phyloP scores from a whole-genome alignment of 2,329 filamentous ascomycete genomes.

The Colletotrichum graminicola region DNA sequence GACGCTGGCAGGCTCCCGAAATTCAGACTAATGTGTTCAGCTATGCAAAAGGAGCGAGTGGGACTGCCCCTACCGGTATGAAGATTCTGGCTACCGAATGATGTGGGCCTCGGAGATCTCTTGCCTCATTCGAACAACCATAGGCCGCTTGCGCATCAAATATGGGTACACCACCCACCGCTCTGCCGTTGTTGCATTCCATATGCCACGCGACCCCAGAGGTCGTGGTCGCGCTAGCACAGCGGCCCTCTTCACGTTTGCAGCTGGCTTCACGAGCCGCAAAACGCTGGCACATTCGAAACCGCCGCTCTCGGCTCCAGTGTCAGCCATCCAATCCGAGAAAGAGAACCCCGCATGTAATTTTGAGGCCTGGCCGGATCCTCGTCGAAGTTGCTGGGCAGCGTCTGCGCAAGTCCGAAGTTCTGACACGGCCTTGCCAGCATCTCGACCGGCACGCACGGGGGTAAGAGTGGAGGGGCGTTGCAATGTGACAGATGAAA shows the following conservation, averaged over 20 bases:
- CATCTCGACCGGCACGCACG: not conserved
- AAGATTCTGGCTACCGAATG: not conserved
- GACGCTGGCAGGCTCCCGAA: not conserved
- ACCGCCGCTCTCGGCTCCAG: slow-evolving; percentile 30
- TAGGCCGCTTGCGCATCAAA: slow-evolving; percentile 2
- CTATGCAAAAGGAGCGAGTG: not conserved
- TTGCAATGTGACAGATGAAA: slow-evolving; percentile 31
- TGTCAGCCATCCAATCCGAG: slow-evolving; percentile 31
- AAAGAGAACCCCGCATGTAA: slow-evolving; percentile 35
- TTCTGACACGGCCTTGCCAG: slow-evolving; percentile 25
- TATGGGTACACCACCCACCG: slow-evolving; percentile 10
- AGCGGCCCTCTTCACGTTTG: slow-evolving; percentile 6
- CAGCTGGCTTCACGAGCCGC: not conserved
- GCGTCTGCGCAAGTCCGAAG: slow-evolving; percentile 14
- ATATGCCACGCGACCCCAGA: slow-evolving; percentile 16
- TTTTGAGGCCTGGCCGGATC: slow-evolving; percentile 24
- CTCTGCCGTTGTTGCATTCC: slow-evolving; percentile 39
- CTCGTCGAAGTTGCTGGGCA: slow-evolving; percentile 26
- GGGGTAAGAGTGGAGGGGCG: not conserved
- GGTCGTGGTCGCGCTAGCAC: not conserved
- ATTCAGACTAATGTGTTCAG: not conserved
- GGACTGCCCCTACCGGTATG: not conserved
- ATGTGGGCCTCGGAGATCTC: slow-evolving; percentile 8
- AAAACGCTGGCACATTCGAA: slow-evolving; percentile 9
- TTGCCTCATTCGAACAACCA: slow-evolving; percentile 16